Evolutionary conservation across 1,139 yeast genomes (phyloP), one percentile per base, ranked within the genome.

Genomic region (Suhomyces bribrorum): DNA sequence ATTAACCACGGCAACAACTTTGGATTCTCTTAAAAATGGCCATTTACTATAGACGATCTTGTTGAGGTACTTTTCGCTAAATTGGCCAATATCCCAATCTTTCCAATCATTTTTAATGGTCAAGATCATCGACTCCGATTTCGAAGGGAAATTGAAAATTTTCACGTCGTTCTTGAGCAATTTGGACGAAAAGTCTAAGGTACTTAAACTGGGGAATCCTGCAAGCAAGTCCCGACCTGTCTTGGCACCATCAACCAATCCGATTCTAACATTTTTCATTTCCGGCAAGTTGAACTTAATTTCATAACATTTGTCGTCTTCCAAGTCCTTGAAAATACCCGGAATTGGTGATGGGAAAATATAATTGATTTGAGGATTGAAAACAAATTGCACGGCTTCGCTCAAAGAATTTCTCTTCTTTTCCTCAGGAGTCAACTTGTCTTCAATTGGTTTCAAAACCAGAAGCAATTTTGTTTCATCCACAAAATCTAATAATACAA

Each of bases 401-500:
- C 97, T 97, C 59, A 82, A 79, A 0, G 80, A 63, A 59, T 92
- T 92, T 62, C 98, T 78, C 36, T 58, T 57, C 35, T 70, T 69
- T 57, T 94, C 98, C 31, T 79, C 90, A 0, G 84, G 75, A 1
- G 82, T 66, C 40, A 94, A 67, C 44, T 73, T 74, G 0, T 65
- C 56, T 43, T 86, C 86, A 30, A 71, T 61, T 2, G 95, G 85
- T 34, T 66, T 72, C 34, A 94, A 78, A 1, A 92, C 90, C 2
- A 73, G 79, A 36, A 86, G 66, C 44, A 92, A 73, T 45, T 92
- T 75, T 25, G 77, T 66, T 54, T 86, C 90, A 50, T 94, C 97
- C 37, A 92, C 97, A 71, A 94, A 94, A 9, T 95, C 85, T 46
- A 92, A 77, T 56, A 88, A 78, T n/a, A 92, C 96, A 40, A 92